Conservation (phyloP, 2,329 filamentous ascomycete species). For the Xylaria sp. region DNA sequence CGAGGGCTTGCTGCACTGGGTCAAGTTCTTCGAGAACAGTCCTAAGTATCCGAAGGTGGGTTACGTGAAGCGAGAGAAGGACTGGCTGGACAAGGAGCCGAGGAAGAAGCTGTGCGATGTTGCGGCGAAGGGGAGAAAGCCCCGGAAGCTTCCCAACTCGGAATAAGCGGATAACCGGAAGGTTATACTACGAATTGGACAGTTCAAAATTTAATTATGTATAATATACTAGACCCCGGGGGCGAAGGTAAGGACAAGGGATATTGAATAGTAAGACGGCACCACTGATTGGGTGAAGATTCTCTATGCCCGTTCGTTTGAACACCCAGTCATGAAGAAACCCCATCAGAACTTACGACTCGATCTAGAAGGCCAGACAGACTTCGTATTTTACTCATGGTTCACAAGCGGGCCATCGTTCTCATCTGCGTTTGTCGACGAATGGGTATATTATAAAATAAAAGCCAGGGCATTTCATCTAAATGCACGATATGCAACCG, state of each 20-base stretch:
- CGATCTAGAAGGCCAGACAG: too few species aligned
- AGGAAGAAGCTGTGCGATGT: constrained; percentile 68
- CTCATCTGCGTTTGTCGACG: constrained; percentile 11
- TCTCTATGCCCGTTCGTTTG: background rate
- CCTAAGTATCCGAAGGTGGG: constrained; percentile 84
- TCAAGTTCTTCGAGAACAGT: constrained; percentile 76
- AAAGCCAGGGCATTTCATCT: constrained; percentile 23
- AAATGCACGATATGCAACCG: constrained; percentile 23
- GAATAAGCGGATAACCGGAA: constrained; percentile 4
- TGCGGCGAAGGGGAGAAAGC: constrained; percentile 62
- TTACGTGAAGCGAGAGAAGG: constrained; percentile 64
- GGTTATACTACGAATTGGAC: background rate
- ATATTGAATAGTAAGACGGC: background rate
- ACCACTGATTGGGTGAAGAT: background rate
- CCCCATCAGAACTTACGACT: too few species aligned
- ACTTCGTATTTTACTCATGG: too few species aligned
- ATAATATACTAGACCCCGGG: background rate
- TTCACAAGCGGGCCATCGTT: too few species aligned
- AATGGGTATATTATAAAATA: constrained; percentile 35
- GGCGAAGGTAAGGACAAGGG: background rate
- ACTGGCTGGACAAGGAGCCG: constrained; percentile 64
- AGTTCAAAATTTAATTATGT: background rate
- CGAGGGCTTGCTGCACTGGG: constrained; percentile 77
- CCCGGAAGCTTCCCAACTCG: constrained; percentile 61
- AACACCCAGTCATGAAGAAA: too few species aligned